A percentile compares a stretch with the other conserved stretches of the same genome.
phyloP scores from a whole-genome alignment of 208 protist species.

The Wallacemonas collosoma region DNA sequence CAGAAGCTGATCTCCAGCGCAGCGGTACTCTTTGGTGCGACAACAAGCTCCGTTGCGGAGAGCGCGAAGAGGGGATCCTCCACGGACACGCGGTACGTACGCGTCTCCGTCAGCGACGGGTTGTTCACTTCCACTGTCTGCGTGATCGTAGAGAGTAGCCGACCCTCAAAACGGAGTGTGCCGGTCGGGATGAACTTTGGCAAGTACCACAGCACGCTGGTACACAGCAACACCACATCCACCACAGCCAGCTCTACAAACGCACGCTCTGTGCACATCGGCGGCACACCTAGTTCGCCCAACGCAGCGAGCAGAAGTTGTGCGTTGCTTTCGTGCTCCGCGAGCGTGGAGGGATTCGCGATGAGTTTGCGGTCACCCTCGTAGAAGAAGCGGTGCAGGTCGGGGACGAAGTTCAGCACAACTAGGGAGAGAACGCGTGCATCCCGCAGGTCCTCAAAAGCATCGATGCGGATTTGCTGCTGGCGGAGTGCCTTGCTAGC shows the following conservation, averaged over 20 bases:
- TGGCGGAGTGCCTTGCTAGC: neutral
- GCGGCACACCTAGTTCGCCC: slow-evolving; percentile 46
- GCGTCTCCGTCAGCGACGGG: slow-evolving; percentile 42
- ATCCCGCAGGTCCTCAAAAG: slow-evolving; percentile 82
- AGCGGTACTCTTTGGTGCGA: slow-evolving; percentile 51
- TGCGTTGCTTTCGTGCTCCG: slow-evolving; percentile 62
- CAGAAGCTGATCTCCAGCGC: slow-evolving; percentile 61
- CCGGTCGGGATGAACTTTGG: slow-evolving; percentile 75
- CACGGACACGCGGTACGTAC: slow-evolving; percentile 79
- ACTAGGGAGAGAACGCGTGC: slow-evolving; percentile 59
- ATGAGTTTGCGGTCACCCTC: slow-evolving; percentile 29
- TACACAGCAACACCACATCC: slow-evolving; percentile 76
- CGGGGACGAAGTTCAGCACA: slow-evolving; percentile 75
- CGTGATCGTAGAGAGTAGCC: slow-evolving; percentile 70
- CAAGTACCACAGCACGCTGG: slow-evolving; percentile 82
- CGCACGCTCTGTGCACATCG: slow-evolving; percentile 37
- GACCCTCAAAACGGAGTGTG: slow-evolving; percentile 77
- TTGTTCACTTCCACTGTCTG: slow-evolving; percentile 87
- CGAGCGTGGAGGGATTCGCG: slow-evolving; percentile 22
- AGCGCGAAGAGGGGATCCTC: slow-evolving; percentile 67
- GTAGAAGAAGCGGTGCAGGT: slow-evolving; percentile 36
- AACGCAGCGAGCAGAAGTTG: slow-evolving; percentile 51
- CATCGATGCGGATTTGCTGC: slow-evolving; percentile 20
- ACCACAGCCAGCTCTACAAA: slow-evolving; percentile 53
- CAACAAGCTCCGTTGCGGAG: slow-evolving; percentile 46